Conservation (phyloP, 768 basidiomycete species). For the Rhodotorula graminis region DNA sequence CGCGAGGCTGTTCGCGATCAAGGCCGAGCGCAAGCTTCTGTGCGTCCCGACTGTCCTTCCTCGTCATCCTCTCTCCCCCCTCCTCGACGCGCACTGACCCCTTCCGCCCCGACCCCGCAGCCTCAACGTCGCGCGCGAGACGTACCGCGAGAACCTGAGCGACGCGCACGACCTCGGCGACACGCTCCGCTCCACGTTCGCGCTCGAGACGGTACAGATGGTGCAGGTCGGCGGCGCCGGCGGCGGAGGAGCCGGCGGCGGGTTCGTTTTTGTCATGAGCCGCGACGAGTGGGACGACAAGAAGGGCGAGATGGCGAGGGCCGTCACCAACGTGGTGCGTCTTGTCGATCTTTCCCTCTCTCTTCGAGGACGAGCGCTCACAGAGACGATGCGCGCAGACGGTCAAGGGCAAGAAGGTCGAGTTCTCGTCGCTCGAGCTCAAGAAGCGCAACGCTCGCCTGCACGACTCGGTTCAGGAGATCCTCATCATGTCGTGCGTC, state of each 20-base stretch:
- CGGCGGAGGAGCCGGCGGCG: conserved; percentile 12
- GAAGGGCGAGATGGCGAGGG: background rate
- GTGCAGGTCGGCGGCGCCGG: conserved; percentile 17
- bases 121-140: conserved; percentile 90
- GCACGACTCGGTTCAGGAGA: conserved; percentile 86
- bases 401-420: conserved; percentile 41
- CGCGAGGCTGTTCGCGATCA: conserved; percentile 82
- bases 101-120: background rate
- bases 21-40: conserved; percentile 44
- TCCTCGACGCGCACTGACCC: too few relatives aligned
- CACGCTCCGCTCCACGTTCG: conserved; percentile 21
- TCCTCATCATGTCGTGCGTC: conserved; percentile 78
- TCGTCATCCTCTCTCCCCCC: conserved; percentile 57
- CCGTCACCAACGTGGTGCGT: conserved; percentile 38
- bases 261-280: conserved; percentile 36
- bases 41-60: background rate
- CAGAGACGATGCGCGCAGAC: background rate
- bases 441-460: conserved; percentile 58
- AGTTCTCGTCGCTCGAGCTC: conserved; percentile 40
- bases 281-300: conserved; percentile 35
- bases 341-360: background rate
- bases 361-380: background rate
- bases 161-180: conserved; percentile 69
- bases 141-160: conserved; percentile 84
- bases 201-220: conserved; percentile 30